phyloP scores from a whole-genome alignment of 768 basidiomycete species.

The Tricholoma hemisulphureum region DNA sequence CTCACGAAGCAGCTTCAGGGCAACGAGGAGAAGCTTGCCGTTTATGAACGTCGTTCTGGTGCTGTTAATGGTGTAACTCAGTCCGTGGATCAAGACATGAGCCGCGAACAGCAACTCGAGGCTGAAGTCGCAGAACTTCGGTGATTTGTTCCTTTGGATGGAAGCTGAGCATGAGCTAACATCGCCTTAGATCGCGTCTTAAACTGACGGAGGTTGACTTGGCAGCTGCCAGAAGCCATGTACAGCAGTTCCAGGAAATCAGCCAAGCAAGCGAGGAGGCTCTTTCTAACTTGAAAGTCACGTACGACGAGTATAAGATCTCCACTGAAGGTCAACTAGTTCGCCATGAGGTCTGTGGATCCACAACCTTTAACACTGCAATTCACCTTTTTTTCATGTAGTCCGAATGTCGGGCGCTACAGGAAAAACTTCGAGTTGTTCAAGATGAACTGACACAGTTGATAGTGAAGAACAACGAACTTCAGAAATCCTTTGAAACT shows the following conservation, averaged over 20 bases:
- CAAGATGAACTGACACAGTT: conserved; percentile 54
- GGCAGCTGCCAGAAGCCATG: conserved; percentile 64
- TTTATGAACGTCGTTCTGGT: conserved; percentile 72
- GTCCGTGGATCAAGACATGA: conserved; percentile 44
- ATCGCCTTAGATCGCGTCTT: conserved; percentile 55
- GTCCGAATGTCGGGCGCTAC: conserved; percentile 63
- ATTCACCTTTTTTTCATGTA: conserved; percentile 25
- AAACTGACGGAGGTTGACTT: conserved; percentile 80
- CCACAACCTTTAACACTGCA: neutral
- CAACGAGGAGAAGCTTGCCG: conserved; percentile 79
- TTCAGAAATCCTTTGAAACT: conserved; percentile 63
- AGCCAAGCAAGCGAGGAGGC: conserved; percentile 80
- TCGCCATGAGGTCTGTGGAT: conserved; percentile 56
- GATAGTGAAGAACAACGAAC: conserved; percentile 49
- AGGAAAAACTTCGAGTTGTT: conserved; percentile 56
- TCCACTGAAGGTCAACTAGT: conserved; percentile 69
- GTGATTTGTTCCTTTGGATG: conserved; percentile 36
- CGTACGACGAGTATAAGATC: conserved; percentile 78
- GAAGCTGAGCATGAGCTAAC: neutral
- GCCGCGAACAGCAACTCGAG: conserved; percentile 77
- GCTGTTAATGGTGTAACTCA: conserved; percentile 31
- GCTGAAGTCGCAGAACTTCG: conserved; percentile 83
- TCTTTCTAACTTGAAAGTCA: conserved; percentile 62
- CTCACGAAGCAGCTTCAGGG: conserved; percentile 65
- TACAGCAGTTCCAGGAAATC: conserved; percentile 85